Conservation (phyloP, 1,284 basidiomycete species). For the Tremellales sp. region DNA sequence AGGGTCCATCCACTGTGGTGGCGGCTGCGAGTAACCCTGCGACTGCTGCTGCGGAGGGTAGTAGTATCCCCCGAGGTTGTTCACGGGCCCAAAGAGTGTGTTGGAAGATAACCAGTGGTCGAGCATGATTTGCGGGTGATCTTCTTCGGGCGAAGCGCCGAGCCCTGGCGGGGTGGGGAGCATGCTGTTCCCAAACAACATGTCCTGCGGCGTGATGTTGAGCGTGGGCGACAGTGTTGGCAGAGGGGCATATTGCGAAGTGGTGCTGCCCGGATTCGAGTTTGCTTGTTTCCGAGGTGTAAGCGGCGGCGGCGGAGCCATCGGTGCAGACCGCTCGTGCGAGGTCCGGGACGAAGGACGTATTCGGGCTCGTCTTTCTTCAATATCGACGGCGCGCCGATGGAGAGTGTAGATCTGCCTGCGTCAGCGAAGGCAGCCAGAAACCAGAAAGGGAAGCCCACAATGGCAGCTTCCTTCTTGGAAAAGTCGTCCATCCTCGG, state of each 20-base stretch:
- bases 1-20: constrained; percentile 16
- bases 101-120: constrained; percentile 34
- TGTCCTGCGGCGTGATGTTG: neutral
- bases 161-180: constrained; percentile 10
- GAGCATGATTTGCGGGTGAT: constrained; percentile 30
- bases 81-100: constrained; percentile 24
- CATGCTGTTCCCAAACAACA: constrained; percentile 1
- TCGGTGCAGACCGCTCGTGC: constrained; percentile 21
- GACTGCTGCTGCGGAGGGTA: constrained; percentile 4
- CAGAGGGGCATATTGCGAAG: constrained; percentile 6
- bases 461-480: constrained; percentile 43
- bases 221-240: constrained; percentile 4
- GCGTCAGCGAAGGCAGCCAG: neutral
- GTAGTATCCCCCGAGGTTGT: too few species aligned
- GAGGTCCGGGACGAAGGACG: constrained; percentile 19
- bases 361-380: constrained; percentile 17
- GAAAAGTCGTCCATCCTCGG: constrained; percentile 38
- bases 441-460: constrained; percentile 11
- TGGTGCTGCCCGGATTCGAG: too few species aligned
- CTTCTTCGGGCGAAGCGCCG: constrained; percentile 25
- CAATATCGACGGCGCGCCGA: constrained; percentile 32
- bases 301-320: too few species aligned
- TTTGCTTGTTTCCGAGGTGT: too few species aligned
- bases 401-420: constrained; percentile 38
- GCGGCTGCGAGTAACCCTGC: neutral